Conservation (phyloP, 352 stramenopile genomes). For the Phytopythium vexans region DNA sequence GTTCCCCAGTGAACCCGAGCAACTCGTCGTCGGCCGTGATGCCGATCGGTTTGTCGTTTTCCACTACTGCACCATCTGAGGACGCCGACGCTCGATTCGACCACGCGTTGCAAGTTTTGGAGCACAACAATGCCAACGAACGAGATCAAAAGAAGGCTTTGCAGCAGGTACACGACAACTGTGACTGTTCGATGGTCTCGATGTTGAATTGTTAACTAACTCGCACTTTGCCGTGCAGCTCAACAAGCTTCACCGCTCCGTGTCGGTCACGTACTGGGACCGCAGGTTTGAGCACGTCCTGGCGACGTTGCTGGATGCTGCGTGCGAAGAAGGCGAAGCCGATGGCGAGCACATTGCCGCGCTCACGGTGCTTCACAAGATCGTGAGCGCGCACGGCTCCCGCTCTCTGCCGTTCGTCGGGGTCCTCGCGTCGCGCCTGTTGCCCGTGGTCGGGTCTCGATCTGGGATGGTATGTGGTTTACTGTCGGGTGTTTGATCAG, state of each 20-base stretch:
- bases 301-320: slow-evolving; percentile 39
- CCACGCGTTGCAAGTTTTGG: slow-evolving; percentile 32
- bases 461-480: slow-evolving; percentile 36
- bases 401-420: slow-evolving; percentile 53
- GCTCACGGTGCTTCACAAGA: slow-evolving; percentile 46
- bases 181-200: neutral
- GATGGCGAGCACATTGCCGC: slow-evolving; percentile 28
- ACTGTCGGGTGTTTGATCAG: neutral
- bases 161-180: slow-evolving; percentile 34
- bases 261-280: slow-evolving; percentile 31
- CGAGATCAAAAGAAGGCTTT: slow-evolving; percentile 34
- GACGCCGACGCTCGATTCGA: slow-evolving; percentile 22
- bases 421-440: slow-evolving; percentile 51
- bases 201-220: neutral
- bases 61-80: neutral
- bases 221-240: neutral
- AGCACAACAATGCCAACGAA: slow-evolving; percentile 48
- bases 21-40: neutral
- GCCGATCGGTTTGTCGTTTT: slow-evolving; percentile 2
- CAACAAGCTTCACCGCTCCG: neutral
- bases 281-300: slow-evolving; percentile 38
- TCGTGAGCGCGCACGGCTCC: slow-evolving; percentile 37
- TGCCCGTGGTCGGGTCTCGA: slow-evolving; percentile 39
- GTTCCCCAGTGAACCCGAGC: neutral
- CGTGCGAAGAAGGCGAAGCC: slow-evolving; percentile 18